Conservation (phyloP, 192 early-diverging fungal species). For the Backusella mclennaniae region DNA sequence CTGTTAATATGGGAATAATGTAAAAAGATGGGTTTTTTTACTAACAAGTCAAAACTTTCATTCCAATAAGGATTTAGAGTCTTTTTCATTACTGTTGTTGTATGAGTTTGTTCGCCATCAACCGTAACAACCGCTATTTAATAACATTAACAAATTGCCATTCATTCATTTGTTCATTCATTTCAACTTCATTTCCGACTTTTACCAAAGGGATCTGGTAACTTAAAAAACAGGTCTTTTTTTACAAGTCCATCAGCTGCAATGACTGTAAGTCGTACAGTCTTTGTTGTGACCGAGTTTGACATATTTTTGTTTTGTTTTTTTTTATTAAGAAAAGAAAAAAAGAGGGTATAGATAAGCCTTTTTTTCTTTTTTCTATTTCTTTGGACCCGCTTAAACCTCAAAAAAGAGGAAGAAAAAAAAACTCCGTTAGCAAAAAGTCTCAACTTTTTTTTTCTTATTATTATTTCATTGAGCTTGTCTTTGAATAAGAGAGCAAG, state of each 20-base stretch:
- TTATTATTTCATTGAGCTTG: no score
- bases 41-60: conserved; percentile 55
- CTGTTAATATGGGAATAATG: neutral
- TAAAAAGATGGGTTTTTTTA: conserved; percentile 47
- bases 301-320: neutral
- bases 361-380: neutral
- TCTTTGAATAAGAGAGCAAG: no score
- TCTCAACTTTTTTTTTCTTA: neutral
- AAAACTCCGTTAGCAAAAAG: no score
- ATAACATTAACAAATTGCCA: conserved; percentile 75
- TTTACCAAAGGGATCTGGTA: conserved; percentile 80
- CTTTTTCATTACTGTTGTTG: conserved; percentile 83
- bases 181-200: neutral
- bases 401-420: neutral
- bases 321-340: neutral
- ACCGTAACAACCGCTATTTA: conserved; percentile 93
- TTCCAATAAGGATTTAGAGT: conserved; percentile 98
- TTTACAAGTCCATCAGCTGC: conserved; percentile 90
- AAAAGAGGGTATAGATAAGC: neutral
- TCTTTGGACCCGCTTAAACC: neutral
- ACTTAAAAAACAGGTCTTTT: conserved; percentile 82
- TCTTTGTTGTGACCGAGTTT: conserved; percentile 66
- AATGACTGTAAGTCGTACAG: conserved; percentile 86
- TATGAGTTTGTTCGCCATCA: conserved; percentile 94
- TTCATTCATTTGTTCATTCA: neutral